phyloP scores from a whole-genome alignment of 2,329 filamentous ascomycete species.

The Aureobasidium sp. region DNA sequence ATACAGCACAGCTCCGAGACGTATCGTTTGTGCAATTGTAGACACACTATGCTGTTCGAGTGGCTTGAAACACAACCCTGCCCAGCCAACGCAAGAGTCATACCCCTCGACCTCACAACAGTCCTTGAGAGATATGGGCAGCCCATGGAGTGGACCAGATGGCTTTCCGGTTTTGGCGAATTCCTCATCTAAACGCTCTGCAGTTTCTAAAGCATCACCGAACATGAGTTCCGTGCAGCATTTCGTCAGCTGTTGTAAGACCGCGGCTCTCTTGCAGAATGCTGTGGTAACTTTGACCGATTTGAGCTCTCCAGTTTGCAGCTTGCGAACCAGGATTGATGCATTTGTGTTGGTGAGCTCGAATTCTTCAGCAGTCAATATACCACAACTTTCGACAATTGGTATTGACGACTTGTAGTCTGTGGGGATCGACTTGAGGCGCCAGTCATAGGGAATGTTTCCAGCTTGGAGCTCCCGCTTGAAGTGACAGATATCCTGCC shows the following conservation, averaged over 20 bases:
- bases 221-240: constrained; percentile 34
- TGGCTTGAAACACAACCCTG: not conserved
- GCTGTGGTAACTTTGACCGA: constrained; percentile 28
- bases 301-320: constrained; percentile 27
- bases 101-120: constrained; percentile 31
- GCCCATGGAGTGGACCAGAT: constrained; percentile 40
- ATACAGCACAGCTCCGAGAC: constrained; percentile 44
- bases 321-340: constrained; percentile 30
- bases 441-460: constrained; percentile 3
- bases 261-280: constrained; percentile 35
- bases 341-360: constrained; percentile 47
- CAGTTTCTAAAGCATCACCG: constrained; percentile 33
- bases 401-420: constrained; percentile 7
- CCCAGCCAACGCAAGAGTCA: constrained; percentile 34
- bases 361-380: constrained; percentile 44
- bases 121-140: constrained; percentile 54
- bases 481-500: constrained; percentile 8
- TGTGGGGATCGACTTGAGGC: not conserved
- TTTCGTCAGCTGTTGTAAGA: constrained; percentile 27
- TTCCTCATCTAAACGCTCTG: constrained; percentile 23
- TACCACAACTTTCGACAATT: constrained; percentile 32
- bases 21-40: constrained; percentile 27
- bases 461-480: constrained; percentile 1
- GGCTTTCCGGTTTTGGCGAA: constrained; percentile 19
- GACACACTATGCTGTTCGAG: constrained; percentile 35